These are phyloP conservation scores for Tetracladium setigerum DNA, from an alignment of 495 filamentous ascomycete genomes.

Conservation along the genomic window DNA sequence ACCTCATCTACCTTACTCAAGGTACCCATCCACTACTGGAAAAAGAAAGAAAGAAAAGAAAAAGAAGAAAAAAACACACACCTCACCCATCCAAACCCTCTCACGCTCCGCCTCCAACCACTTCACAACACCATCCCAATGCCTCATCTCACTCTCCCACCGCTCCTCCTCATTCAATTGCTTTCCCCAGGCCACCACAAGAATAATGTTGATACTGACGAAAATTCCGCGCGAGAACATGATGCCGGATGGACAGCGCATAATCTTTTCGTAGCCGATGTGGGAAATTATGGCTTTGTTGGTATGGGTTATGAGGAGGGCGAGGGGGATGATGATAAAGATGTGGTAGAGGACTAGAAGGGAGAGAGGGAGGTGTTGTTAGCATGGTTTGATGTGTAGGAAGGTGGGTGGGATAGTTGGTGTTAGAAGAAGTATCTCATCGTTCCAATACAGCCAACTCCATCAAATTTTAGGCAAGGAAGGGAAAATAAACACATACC, in stretches of 20 bases:
- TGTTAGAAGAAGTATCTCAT: not conserved
- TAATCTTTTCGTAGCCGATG: constrained; percentile 3
- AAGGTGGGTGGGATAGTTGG: constrained; percentile 1
- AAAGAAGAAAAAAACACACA: not conserved
- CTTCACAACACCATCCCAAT: too few relatives aligned
- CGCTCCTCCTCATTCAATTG: too few relatives aligned
- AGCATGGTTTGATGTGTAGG: not conserved
- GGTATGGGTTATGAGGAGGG: not conserved
- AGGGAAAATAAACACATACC: too few relatives aligned
- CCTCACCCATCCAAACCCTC: not conserved
- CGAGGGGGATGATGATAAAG: constrained; percentile 1
- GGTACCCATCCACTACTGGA: too few relatives aligned
- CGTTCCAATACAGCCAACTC: too few relatives aligned
- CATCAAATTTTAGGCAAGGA: too few relatives aligned
- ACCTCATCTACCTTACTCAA: too few relatives aligned
- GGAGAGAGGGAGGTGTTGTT: not conserved
- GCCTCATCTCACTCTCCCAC: too few relatives aligned
- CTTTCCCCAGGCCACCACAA: not conserved
- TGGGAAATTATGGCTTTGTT: not conserved
- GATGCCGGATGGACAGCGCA: constrained; percentile 1
- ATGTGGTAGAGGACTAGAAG: not conserved
- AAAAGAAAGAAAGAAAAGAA: too few relatives aligned
- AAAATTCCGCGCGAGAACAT: not conserved
- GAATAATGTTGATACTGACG: not conserved
- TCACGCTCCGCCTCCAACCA: not conserved